Evolutionary conservation across 2,329 filamentous ascomycete genomes (phyloP).

Genomic region (Aspergillus ibericus): DNA sequence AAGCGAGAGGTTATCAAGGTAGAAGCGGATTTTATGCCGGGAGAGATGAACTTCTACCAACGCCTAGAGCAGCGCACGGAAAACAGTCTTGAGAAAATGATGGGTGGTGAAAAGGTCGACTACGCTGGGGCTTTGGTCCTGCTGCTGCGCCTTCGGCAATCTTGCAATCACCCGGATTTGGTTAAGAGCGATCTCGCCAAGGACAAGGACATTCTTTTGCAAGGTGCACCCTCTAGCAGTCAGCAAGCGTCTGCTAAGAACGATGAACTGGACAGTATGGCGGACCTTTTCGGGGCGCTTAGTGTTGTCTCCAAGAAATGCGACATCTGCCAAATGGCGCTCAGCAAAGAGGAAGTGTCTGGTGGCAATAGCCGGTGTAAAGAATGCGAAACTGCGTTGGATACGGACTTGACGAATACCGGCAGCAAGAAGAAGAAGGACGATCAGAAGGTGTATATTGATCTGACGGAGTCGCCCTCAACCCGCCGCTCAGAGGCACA

Average conservation of each 20-base stretch:
- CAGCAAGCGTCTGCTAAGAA: conserved; percentile 53
- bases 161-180: conserved; percentile 90
- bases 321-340: conserved; percentile 74
- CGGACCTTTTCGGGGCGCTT: conserved; percentile 81
- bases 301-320: conserved; percentile 76
- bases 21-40: conserved; percentile 72
- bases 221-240: conserved; percentile 55
- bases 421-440: conserved; percentile 48
- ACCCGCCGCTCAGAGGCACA: conserved; percentile 19
- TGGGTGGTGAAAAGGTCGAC: conserved; percentile 74
- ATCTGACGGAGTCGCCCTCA: conserved; percentile 29
- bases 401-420: conserved; percentile 52
- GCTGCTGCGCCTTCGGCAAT: conserved; percentile 84
- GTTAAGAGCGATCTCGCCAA: conserved; percentile 81
- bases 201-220: conserved; percentile 80
- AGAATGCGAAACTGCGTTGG: conserved; percentile 74
- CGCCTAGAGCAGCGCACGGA: conserved; percentile 81
- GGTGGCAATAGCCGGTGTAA: conserved; percentile 62
- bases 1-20: conserved; percentile 85
- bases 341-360: conserved; percentile 58
- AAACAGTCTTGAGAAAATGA: conserved; percentile 83
- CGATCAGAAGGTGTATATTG: conserved; percentile 38
- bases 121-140: conserved; percentile 93
- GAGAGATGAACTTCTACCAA: conserved; percentile 83
- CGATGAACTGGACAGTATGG: conserved; percentile 75